Base-by-base conservation (phyloP, 441 rosid species). In the Daphne laureola region DNA sequence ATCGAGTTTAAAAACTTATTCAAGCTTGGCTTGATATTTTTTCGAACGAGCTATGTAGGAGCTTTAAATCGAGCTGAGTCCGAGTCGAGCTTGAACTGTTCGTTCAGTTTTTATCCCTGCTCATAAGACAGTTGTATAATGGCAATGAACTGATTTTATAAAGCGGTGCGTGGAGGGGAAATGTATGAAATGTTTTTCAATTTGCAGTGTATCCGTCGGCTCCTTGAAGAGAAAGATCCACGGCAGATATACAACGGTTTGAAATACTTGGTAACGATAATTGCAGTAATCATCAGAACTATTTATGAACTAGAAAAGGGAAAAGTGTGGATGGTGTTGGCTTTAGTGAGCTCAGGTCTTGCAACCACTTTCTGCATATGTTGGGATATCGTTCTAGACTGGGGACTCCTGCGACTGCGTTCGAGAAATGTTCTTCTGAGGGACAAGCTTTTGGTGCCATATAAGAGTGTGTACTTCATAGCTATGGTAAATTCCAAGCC, bases 361-460 rank as follows among this genome's bases (percentile, higher is more conserved):
- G 90, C 83, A 0, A 57, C 62, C n/a, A 59, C 64, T 5, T 60
- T 74, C 72, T 81, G 66, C 55, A 78, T 80, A 17, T 88, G 73
- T 50, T 85, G 87, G 89, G 91, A 88, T 55, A 70, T 85, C 45
- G 89, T 69, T 6, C 42, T 81, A 11, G 89, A 85, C 60, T 85
- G 89, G 91, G 96, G 96, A 41, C 89, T 88, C 14, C 68, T 85
- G 49, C 66, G 77, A 40, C 72, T 79, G 62, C 74, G 70, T 42
- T 87, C 93, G 18, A 70, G 69, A 69, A 84, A 84, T 53, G 67
- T 65, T 15, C 83, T 55, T 57, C 64, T 87, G 23, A 73, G 90
- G 50, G 93, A 87, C 42, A 81, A 76, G 54, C 76, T 84, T 8
- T 62, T 82, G 25, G 68, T 82, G 48, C 72, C 88, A 44, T 76